Base-by-base conservation (phyloP, 2,329 filamentous ascomycete species). In the Trichoderma sp. region DNA sequence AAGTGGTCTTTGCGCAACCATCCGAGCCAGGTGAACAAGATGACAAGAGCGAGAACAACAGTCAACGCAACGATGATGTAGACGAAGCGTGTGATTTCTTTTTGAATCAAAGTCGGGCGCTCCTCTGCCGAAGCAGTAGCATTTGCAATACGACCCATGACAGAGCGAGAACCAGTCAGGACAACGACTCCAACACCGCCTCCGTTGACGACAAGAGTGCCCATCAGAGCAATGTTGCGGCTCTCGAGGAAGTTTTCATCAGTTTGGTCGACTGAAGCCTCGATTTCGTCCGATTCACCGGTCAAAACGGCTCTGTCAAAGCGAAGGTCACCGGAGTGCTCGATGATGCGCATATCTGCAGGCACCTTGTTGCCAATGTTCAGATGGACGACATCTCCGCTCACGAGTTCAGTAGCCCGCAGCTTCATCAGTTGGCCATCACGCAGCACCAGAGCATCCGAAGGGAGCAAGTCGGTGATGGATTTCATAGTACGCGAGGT, bases 351-450 rank as follows among this genome's bases (percentile, higher is more conserved):
- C 32, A 86, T 72, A 74, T 86, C 85, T 6, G 84, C 85, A 0
- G 85, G 84, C 5, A 86, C 83, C 8, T 84, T 85, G 76, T 85
- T 82, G 5, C 84, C 85, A 2, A 84, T 82, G 66, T 81, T 79
- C 12, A 86, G 76, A 11, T 84, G 80, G 7, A 86, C 80, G 26
- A 86, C 76, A 70, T 86, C 85, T 9, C 85, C 85, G 23, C 80
- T 81, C 6, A 85, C 85, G 2, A 86, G 81, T 30, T 85, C 81
- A 1, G 79, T 74, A 0, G 84, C 82, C 0, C 81, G 76, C n/a
- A 86, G 70, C 13, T 77, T 81, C 59, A 81, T 78, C 15, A 80
- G 75, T 61, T 83, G 77, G 3, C 84, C 84, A 55, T 86, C 83
- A 12, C 85, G 83, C 50, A 85, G 74, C 8, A 83, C 84, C 13